Evolutionary conservation across 345 rosid species (phyloP), one percentile per base, ranked within the genome.

Genomic region (Gossypium thurberi): DNA sequence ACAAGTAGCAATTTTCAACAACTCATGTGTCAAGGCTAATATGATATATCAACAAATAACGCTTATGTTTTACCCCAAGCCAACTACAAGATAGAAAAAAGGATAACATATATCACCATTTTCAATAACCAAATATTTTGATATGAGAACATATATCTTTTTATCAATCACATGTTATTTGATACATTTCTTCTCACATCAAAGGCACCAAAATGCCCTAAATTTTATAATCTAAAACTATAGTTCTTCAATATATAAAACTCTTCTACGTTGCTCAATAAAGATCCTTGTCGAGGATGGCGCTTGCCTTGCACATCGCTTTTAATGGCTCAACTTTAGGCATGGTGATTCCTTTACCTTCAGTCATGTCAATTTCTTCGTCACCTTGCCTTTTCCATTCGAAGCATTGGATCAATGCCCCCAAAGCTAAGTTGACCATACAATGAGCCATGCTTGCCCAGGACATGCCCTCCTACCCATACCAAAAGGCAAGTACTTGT

Each of bases 401-500:
- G 6, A 86, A 85, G 61, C 89, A 81, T 14, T 88, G 93, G 28
- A 86, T 78, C 74, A 88, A 56, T 17, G 77, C 67, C 2, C 83
- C 86, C 69, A 88, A 69, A 44, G 82, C 65, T 52, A 77, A 70
- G 18, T 70, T 75, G 8, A 88, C 61, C 44, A 83, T 64, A 0
- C 84, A 75, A 3, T 81, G 81, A 8, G 83, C 88, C 28, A 88
- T 58, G 47, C 55, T 76, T 0, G 73, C 74, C n/a, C 90, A 3
- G 87, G 90, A 60, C 89, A 88, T 12, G 86, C 78, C 73, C 88
- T 50, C 52, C 88, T 79, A 61, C 90, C 88, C 33, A 82, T 37
- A 71, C 88, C 88, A 43, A 85, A 86, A 7, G 87, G 74, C 71
- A 86, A 6, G 10, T 81, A 42, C 75, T 81, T 88, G 1, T 47